These are phyloP conservation scores for Hypholoma fasciculare DNA, from an alignment of 768 basidiomycete species.

Conservation along the genomic window DNA sequence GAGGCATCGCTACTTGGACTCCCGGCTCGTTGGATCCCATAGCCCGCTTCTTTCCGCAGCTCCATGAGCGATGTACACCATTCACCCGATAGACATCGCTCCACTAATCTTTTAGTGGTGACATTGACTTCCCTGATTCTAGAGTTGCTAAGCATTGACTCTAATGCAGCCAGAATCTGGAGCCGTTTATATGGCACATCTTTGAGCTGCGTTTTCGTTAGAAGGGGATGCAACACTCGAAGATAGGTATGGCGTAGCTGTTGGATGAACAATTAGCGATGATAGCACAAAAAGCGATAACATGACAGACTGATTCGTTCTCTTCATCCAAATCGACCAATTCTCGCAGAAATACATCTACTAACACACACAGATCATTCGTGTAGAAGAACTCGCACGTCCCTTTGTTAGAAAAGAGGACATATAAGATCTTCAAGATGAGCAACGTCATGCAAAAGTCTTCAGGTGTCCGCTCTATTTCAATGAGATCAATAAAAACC, in stretches of 20 bases:
- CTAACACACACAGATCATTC: constrained; percentile 93
- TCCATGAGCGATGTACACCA: constrained; percentile 80
- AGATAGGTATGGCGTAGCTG: constrained; percentile 95
- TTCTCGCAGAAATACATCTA: constrained; percentile 97
- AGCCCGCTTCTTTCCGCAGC: constrained; percentile 17
- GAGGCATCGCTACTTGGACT: constrained; percentile 48
- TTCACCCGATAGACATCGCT: constrained; percentile 82
- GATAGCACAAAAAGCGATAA: not conserved
- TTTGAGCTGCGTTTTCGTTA: constrained; percentile 91
- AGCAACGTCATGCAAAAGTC: constrained; percentile 94
- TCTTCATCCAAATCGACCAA: constrained; percentile 91
- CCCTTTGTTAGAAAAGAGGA: constrained; percentile 90
- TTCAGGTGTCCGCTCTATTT: constrained; percentile 80
- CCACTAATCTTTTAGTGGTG: constrained; percentile 90
- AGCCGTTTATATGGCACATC: constrained; percentile 87
- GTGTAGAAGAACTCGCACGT: constrained; percentile 98
- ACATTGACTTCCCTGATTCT: constrained; percentile 80
- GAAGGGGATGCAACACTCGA: constrained; percentile 91
- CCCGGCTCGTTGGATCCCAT: constrained; percentile 27
- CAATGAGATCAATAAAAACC: not conserved
- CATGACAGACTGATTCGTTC: constrained; percentile 76
- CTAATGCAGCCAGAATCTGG: constrained; percentile 82
- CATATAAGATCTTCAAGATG: constrained; percentile 91
- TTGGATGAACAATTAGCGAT: not conserved
- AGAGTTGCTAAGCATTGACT: constrained; percentile 71